Base-by-base conservation (phyloP, 306 rosid species). In the Ormosia emarginata region DNA sequence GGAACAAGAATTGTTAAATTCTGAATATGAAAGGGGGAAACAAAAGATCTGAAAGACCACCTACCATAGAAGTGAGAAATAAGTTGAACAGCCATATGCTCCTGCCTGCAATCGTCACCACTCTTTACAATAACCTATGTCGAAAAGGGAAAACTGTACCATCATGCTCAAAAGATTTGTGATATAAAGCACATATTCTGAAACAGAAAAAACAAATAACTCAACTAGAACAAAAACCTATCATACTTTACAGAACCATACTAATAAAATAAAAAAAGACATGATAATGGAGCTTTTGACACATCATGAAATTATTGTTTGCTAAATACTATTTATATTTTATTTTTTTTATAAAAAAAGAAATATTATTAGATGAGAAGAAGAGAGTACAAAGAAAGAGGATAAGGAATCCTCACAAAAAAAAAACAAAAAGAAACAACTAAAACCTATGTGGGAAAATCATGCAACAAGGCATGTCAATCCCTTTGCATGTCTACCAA, bases 61-160 rank as follows among this genome's bases (percentile, higher is more conserved):
- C 75, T 81, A 96, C 99, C 99, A 84, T 93, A 92, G 83, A 96
- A 96, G 89, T 96, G 99, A 79, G 97, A 90, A 81, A 96, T 96
- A 81, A 96, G 99, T 83, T 96, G 99, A 88, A 96, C 99, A 10
- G 99, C 99, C 76, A 96, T 89, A 87, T 96, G 99, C 86, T 96
- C 99, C 87, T 96, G 99, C 90, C 99, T 90, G 88, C 99, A 96
- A 90, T 96, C 99, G 86, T 93, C 98, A 79, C 99, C 99, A 83
- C 99, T 96, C 92, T 96, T 96, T 63, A 96, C 99, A 82, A 96
- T 96, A 74, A 92, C 90, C 99, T 96, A 73, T 61, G 77, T 47
- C 11, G 77, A 66, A 80, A 82, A 37, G 10, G 63, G 79, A n/a
- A 86, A 69, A 59, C 58, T 59, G 63, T 36, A 37, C 76, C 58